These are phyloP conservation scores for Dryas drummondii DNA, from an alignment of 306 rosid genomes.

Conservation along the genomic window DNA sequence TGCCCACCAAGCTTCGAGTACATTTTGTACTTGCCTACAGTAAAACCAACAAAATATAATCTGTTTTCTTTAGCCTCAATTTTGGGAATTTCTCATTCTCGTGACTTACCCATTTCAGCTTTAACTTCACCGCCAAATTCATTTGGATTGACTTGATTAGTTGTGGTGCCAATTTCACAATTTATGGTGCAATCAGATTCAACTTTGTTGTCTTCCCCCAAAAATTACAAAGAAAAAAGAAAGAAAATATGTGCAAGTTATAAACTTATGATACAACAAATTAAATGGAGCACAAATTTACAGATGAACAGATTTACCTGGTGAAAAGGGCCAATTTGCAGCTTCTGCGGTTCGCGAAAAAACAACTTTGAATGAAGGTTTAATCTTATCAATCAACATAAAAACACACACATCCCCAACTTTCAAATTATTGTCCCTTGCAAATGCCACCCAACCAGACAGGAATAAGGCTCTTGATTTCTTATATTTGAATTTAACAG, in stretches of 20 bases:
- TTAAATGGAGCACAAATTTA: neutral
- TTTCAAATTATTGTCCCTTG: constrained; percentile 8
- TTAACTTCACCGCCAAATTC: no score
- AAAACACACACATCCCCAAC: constrained; percentile 22
- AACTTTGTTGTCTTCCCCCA: neutral
- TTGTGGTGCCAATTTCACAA: no score
- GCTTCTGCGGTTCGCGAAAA: neutral
- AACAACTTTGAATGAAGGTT: neutral
- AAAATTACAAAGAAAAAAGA: neutral
- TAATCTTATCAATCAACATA: neutral
- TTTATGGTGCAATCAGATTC: no score
- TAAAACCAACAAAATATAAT: neutral
- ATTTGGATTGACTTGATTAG: no score
- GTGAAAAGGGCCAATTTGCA: neutral
- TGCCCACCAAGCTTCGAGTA: neutral
- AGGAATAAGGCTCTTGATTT: neutral
- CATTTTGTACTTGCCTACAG: neutral
- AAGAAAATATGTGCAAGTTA: neutral
- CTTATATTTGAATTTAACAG: neutral
- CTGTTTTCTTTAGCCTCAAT: neutral
- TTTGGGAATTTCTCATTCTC: neutral
- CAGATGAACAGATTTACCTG: constrained; percentile 8
- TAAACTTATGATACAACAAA: neutral
- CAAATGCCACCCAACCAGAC: neutral
- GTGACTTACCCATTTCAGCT: neutral